These are phyloP conservation scores for Tylopilus plumbeoviolaceoides DNA, from an alignment of 768 basidiomycete species.

Conservation along the genomic window DNA sequence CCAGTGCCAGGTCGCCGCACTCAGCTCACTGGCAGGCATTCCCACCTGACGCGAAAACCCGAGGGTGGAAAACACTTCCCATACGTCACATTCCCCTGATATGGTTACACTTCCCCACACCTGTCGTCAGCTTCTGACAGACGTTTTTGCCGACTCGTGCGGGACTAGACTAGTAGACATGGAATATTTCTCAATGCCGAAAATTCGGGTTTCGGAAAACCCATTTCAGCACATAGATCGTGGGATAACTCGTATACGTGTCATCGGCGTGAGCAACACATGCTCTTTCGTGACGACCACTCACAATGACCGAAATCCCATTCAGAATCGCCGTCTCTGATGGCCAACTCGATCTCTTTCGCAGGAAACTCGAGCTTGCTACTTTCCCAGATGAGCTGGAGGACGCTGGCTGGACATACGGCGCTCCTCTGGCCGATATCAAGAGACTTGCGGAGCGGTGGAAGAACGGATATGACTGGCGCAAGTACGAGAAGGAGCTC, in stretches of 20 bases:
- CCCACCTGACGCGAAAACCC: neutral
- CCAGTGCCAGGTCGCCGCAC: neutral
- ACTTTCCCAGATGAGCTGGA: slow-evolving; percentile 58
- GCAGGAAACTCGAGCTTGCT: slow-evolving; percentile 43
- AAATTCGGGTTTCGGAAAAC: no score
- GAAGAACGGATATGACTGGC: slow-evolving; percentile 56
- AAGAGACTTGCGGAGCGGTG: slow-evolving; percentile 46
- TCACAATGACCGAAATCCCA: slow-evolving; percentile 29
- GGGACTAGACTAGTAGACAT: no score
- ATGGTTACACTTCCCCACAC: no score
- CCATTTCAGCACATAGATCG: no score
- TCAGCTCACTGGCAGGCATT: neutral
- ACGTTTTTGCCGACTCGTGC: no score
- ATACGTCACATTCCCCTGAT: no score
- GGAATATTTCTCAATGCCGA: no score
- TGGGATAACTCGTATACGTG: no score
- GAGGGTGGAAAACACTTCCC: no score
- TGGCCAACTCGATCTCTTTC: slow-evolving; percentile 36
- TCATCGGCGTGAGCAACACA: no score
- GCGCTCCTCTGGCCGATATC: slow-evolving; percentile 46
- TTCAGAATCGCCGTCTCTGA: slow-evolving; percentile 50
- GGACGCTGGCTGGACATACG: slow-evolving; percentile 48
- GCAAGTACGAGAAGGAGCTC: slow-evolving; percentile 44
- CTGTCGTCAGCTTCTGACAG: no score
- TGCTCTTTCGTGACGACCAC: no score